Evolutionary conservation across 768 basidiomycete species (phyloP).

Genomic region (Lepiota subincarnata): DNA sequence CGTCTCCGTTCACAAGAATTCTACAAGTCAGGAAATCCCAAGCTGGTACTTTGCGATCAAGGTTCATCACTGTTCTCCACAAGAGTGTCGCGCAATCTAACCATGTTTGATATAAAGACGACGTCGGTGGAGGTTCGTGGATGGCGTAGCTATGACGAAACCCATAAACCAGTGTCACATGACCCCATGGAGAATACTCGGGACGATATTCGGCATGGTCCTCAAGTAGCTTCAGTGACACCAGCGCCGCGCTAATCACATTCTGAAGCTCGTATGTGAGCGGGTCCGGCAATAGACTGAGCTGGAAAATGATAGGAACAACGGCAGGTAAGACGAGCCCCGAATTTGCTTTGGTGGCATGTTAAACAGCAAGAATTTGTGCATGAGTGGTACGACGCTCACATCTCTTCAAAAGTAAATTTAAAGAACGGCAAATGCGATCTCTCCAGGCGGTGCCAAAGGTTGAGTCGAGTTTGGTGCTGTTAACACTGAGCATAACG

Average conservation of each 20-base stretch:
- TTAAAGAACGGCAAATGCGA: conserved; percentile 5
- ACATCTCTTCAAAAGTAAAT: neutral
- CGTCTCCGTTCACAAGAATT: neutral
- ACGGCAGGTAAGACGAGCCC: neutral
- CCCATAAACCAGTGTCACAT: neutral
- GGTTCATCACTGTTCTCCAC: conserved; percentile 5
- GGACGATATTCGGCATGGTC: neutral
- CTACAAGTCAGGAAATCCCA: conserved; percentile 6
- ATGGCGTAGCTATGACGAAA: conserved; percentile 1
- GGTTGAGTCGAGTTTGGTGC: conserved; percentile 40
- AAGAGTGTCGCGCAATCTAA: neutral
- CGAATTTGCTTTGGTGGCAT: neutral
- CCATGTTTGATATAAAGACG: neutral
- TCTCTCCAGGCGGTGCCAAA: neutral
- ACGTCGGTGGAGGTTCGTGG: neutral
- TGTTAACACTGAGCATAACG: conserved; percentile 47
- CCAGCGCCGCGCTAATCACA: neutral
- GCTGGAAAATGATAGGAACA: neutral
- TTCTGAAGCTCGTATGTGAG: neutral
- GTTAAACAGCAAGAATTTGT: neutral
- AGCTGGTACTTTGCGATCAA: neutral
- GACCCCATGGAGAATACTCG: neutral
- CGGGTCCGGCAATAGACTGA: neutral
- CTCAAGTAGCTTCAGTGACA: neutral
- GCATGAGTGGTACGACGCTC: neutral